Conservation (phyloP, 257 asterid species). For the Linderniella brevidens region DNA sequence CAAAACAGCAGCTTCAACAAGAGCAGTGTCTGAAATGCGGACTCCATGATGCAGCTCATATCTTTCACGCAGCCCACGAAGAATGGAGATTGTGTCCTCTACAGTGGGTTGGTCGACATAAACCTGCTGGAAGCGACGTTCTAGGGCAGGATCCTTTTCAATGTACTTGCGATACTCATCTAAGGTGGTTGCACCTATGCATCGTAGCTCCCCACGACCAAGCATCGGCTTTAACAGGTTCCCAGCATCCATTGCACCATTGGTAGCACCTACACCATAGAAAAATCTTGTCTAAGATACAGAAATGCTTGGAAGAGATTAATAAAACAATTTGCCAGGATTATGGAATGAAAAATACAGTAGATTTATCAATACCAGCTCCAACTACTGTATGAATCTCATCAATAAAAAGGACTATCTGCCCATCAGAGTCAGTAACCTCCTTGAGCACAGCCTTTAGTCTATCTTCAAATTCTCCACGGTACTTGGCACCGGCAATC, state of each 20-base stretch:
- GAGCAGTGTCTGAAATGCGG: conserved; percentile 84
- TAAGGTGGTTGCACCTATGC: conserved; percentile 94
- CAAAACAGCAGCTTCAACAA: conserved; percentile 82
- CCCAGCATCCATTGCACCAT: conserved; percentile 98
- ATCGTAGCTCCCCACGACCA: conserved; percentile 94
- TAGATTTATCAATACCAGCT: conserved; percentile 42
- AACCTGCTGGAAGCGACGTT: conserved; percentile 95
- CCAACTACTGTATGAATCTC: conserved; percentile 98
- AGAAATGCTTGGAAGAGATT: no score
- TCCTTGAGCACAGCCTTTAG: conserved; percentile 89
- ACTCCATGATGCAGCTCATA: conserved; percentile 97
- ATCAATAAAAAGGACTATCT: conserved; percentile 74
- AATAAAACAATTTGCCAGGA: not conserved
- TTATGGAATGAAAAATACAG: not conserved
- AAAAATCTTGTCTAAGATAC: not conserved
- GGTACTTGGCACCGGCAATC: conserved; percentile 92
- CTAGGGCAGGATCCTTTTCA: conserved; percentile 87
- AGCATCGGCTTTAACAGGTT: conserved; percentile 95
- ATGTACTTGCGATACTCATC: conserved; percentile 89
- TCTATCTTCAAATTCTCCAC: conserved; percentile 96
- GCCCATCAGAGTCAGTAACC: conserved; percentile 92
- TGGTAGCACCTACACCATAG: conserved; percentile 60
- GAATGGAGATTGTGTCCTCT: conserved; percentile 78
- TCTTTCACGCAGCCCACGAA: conserved; percentile 90
- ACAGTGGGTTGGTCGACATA: conserved; percentile 92